Conservation (phyloP, 2,329 filamentous ascomycete species). For the Emergomyces orientalis region DNA sequence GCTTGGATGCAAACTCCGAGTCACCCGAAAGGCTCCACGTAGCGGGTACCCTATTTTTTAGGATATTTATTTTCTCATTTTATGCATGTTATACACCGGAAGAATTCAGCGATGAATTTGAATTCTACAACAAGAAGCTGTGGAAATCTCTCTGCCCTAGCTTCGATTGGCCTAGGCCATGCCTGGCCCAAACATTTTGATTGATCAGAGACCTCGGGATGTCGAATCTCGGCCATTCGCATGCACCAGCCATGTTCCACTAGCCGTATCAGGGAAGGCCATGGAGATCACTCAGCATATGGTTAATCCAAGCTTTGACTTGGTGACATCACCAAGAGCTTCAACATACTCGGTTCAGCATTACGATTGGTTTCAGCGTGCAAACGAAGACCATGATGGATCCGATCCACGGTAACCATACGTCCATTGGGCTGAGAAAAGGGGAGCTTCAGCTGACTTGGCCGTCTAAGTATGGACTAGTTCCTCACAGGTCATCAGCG, state of each 20-base stretch:
- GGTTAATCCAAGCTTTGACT: background rate
- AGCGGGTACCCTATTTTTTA: too few relatives aligned
- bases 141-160: too few relatives aligned
- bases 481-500: background rate
- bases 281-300: background rate
- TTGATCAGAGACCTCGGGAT: too few relatives aligned
- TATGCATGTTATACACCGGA: too few relatives aligned
- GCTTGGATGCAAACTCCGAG: too few relatives aligned
- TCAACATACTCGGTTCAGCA: background rate
- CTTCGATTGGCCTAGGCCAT: background rate
- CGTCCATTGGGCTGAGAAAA: background rate
- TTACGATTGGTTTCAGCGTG: background rate
- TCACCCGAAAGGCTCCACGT: too few relatives aligned
- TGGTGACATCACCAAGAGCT: background rate
- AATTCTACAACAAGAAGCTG: too few relatives aligned
- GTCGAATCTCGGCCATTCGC: too few relatives aligned
- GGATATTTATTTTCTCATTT: too few relatives aligned
- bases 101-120: too few relatives aligned
- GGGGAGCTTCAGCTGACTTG: background rate
- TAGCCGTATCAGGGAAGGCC: background rate
- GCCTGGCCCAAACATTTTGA: too few relatives aligned
- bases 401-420: background rate
- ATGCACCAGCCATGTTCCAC: too few relatives aligned
- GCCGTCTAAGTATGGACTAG: background rate
- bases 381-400: background rate